These are phyloP conservation scores for Leishmania gerbilli DNA, from an alignment of 208 protist genomes.

Conservation along the genomic window DNA sequence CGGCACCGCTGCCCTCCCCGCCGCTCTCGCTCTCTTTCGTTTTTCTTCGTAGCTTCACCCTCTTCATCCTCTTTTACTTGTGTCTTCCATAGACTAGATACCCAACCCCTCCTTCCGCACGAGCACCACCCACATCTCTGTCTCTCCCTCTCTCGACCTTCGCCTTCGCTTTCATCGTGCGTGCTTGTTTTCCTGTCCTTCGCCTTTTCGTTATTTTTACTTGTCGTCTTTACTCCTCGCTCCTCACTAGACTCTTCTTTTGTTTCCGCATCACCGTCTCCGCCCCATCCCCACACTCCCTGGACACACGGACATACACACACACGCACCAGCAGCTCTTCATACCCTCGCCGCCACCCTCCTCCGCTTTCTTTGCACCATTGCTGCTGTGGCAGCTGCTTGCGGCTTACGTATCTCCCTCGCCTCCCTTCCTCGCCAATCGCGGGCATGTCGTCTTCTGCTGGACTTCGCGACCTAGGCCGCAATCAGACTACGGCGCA, in stretches of 20 bases:
- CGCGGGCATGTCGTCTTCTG: slow-evolving; percentile 4
- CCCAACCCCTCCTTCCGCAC: background rate
- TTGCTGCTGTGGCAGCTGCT: background rate
- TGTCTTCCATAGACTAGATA: background rate
- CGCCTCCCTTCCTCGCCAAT: background rate
- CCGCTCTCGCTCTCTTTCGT: background rate
- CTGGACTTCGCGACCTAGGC: slow-evolving; percentile 19
- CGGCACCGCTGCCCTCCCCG: background rate
- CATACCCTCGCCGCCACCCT: background rate
- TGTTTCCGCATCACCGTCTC: background rate
- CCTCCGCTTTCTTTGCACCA: background rate
- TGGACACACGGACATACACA: background rate
- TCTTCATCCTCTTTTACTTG: background rate
- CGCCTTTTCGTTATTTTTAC: background rate
- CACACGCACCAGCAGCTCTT: background rate
- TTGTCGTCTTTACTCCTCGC: background rate
- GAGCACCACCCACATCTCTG: background rate
- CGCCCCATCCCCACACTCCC: background rate
- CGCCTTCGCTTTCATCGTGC: background rate
- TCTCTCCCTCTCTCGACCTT: background rate
- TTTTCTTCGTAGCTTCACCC: background rate
- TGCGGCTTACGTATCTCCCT: background rate
- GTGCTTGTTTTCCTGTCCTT: background rate
- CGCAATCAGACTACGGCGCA: slow-evolving; percentile 2
- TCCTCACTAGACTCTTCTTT: background rate